A percentile compares a stretch with the other conserved stretches of the same genome.
Conservation (phyloP, 2,329 filamentous ascomycete species). For the Tolypocladium guangdongense region DNA sequence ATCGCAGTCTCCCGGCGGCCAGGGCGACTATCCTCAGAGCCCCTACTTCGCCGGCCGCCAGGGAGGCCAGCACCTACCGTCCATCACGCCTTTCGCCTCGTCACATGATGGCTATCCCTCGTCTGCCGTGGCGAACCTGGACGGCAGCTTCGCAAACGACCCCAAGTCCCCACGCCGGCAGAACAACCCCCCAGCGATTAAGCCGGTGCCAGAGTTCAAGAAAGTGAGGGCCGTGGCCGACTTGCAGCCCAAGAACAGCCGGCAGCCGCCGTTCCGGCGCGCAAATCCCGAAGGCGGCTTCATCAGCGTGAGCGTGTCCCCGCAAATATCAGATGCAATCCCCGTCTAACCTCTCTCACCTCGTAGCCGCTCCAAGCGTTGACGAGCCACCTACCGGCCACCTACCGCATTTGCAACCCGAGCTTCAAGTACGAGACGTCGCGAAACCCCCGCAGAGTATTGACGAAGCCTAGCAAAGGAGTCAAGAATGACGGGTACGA, state of each 20-base stretch:
- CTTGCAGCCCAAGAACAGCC: slow-evolving; percentile 70
- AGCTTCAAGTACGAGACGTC: slow-evolving; percentile 98
- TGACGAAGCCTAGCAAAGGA: slow-evolving; percentile 97
- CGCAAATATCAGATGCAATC: background rate
- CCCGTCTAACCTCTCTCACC: background rate
- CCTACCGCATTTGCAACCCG: slow-evolving; percentile 96
- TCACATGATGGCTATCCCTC: slow-evolving; percentile 63
- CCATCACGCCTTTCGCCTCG: slow-evolving; percentile 58
- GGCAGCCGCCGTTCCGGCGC: slow-evolving; percentile 81
- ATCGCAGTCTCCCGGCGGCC: slow-evolving; percentile 71
- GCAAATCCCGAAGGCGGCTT: slow-evolving; percentile 96
- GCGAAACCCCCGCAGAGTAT: slow-evolving; percentile 83
- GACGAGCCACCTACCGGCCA: slow-evolving; percentile 84
- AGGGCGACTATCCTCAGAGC: slow-evolving; percentile 47
- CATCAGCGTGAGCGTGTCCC: slow-evolving; percentile 63
- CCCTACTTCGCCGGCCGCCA: slow-evolving; percentile 46
- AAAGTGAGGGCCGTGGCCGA: slow-evolving; percentile 65
- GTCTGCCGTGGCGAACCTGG: slow-evolving; percentile 59
- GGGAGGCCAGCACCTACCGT: slow-evolving; percentile 55
- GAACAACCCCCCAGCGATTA: slow-evolving; percentile 33
- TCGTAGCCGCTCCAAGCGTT: slow-evolving; percentile 83
- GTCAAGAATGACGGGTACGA: slow-evolving; percentile 98
- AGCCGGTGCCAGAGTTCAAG: slow-evolving; percentile 78
- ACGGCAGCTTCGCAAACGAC: slow-evolving; percentile 49
- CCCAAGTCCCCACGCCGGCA: slow-evolving; percentile 48